Conservation (phyloP, 768 basidiomycete species). For the Omphalotus guepiniiformis region DNA sequence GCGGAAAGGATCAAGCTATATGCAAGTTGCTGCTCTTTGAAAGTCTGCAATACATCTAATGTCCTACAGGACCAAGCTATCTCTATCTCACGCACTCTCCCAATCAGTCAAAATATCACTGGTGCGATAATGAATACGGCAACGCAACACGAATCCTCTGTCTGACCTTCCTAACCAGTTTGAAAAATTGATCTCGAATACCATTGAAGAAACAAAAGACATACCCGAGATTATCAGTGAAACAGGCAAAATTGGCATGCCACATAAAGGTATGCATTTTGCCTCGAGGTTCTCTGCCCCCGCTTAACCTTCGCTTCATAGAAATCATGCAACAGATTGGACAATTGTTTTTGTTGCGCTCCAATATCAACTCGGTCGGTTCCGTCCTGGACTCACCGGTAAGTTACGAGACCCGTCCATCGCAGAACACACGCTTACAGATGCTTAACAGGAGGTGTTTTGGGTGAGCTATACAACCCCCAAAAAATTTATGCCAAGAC, state of each 20-base stretch:
- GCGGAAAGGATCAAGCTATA: constrained; percentile 91
- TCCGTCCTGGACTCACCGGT: constrained; percentile 96
- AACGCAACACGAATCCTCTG: neutral
- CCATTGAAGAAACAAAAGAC: constrained; percentile 95
- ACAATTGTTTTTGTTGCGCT: constrained; percentile 86
- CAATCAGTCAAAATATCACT: constrained; percentile 97
- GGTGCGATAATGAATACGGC: constrained; percentile 33
- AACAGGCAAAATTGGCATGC: constrained; percentile 91
- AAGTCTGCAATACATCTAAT: neutral
- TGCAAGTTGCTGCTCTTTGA: constrained; percentile 47
- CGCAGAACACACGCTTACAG: neutral
- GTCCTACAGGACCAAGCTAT: constrained; percentile 81
- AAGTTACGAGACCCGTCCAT: constrained; percentile 25
- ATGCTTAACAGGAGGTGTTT: constrained; percentile 78
- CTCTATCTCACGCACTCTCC: constrained; percentile 89
- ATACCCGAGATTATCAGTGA: constrained; percentile 91
- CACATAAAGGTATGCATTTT: constrained; percentile 60
- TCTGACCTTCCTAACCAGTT: constrained; percentile 45
- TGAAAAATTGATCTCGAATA: constrained; percentile 86
- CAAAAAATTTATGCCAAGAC: neutral
- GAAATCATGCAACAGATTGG: constrained; percentile 99
- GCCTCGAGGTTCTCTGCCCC: neutral
- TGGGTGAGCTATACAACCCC: constrained; percentile 55
- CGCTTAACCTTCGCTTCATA: constrained; percentile 21
- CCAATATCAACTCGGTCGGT: constrained; percentile 93